phyloP scores from a whole-genome alignment of 768 basidiomycete species.

The Arthromyces matolae region DNA sequence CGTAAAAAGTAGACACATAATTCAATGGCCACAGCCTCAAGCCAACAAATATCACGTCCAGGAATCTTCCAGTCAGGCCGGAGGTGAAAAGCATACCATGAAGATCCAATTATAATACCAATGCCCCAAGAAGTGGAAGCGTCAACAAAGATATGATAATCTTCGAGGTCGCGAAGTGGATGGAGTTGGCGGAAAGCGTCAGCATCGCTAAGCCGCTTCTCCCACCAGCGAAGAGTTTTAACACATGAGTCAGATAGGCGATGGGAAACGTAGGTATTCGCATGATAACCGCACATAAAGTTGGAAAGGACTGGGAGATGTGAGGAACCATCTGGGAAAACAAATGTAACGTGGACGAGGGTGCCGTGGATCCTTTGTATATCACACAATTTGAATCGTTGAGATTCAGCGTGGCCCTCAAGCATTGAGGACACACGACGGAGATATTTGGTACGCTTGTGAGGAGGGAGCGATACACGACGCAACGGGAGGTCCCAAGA shows the following conservation, averaged over 20 bases:
- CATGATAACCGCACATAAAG: conserved; percentile 18
- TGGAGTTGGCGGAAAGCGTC: not conserved
- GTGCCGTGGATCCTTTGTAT: conserved; percentile 28
- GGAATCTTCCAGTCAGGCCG: not conserved
- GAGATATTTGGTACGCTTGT: conserved; percentile 28
- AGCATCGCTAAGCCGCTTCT: not conserved
- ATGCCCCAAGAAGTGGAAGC: not conserved
- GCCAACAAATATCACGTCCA: not conserved
- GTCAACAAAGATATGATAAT: not conserved
- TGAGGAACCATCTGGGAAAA: conserved; percentile 19
- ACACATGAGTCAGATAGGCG: conserved; percentile 18
- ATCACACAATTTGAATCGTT: conserved; percentile 16
- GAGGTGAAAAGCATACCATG: too few species aligned
- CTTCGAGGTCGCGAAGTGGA: not conserved
- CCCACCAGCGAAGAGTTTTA: conserved; percentile 30
- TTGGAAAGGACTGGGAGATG: conserved; percentile 23
- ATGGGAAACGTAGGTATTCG: conserved; percentile 8
- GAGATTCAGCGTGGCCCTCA: not conserved
- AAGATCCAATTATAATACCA: not conserved
- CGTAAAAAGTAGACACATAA: not conserved
- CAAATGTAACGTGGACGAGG: conserved; percentile 29
- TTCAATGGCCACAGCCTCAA: not conserved
- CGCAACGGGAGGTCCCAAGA: conserved; percentile 26
- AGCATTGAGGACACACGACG: conserved; percentile 15
- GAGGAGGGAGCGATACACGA: conserved; percentile 26